phyloP scores from a whole-genome alignment of 2,329 filamentous ascomycete genomes.

The Neofusicoccum laricinum region DNA sequence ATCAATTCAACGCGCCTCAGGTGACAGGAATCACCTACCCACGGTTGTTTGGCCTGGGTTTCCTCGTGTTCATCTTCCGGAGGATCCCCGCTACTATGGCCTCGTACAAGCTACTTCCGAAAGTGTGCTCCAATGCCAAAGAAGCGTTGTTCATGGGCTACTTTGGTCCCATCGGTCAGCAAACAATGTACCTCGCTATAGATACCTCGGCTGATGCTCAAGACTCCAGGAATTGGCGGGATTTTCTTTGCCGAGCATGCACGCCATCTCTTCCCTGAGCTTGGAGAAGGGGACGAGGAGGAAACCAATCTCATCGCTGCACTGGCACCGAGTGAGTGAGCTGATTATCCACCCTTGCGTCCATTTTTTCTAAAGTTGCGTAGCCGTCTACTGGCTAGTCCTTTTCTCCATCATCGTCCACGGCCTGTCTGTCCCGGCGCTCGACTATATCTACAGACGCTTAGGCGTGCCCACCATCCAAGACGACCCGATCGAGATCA shows the following conservation, averaged over 20 bases:
- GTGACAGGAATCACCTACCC: constrained; percentile 52
- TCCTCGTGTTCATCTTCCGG: constrained; percentile 54
- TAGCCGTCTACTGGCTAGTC: constrained; percentile 47
- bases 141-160: constrained; percentile 63
- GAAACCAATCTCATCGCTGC: constrained; percentile 41
- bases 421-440: constrained; percentile 48
- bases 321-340: constrained; percentile 32
- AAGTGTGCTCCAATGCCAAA: constrained; percentile 51
- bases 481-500: background rate
- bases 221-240: constrained; percentile 40
- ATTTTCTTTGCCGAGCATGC: constrained; percentile 49
- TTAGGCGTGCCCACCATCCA: constrained; percentile 31
- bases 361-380: background rate
- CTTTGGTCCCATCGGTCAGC: constrained; percentile 44
- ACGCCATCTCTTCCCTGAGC: constrained; percentile 42
- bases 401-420: constrained; percentile 48
- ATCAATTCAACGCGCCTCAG: constrained; percentile 52
- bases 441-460: constrained; percentile 40
- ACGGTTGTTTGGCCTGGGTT: constrained; percentile 51
- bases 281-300: constrained; percentile 37
- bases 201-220: background rate
- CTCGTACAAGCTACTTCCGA: constrained; percentile 56
- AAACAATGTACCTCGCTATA: background rate
- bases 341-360: background rate
- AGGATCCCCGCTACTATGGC: constrained; percentile 57